These are phyloP conservation scores for Ogataea pilisensis DNA, from an alignment of 805 yeast species.

Conservation along the genomic window DNA sequence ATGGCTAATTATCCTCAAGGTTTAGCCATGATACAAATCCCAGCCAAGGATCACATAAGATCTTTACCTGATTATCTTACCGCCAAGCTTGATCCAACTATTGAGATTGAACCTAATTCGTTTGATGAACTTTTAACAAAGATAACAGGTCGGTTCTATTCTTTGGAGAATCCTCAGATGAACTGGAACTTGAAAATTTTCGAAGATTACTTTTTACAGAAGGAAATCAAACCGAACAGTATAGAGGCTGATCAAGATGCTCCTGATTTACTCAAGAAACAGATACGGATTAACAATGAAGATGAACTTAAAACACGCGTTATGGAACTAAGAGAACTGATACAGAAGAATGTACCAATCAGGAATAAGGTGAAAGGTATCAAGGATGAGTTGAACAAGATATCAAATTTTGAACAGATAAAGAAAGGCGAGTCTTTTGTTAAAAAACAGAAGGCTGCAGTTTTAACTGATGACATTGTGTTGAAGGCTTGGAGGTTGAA, in stretches of 20 bases:
- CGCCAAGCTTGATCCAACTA: constrained; percentile 21
- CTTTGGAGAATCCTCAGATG: constrained; percentile 53
- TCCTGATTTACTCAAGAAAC: constrained; percentile 13
- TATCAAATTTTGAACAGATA: constrained; percentile 19
- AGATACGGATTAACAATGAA: constrained; percentile 13
- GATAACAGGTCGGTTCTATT: constrained; percentile 31
- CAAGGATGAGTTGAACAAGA: constrained; percentile 19
- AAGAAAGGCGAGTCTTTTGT: constrained; percentile 8
- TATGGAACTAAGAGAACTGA: constrained; percentile 10
- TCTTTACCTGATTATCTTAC: constrained; percentile 44
- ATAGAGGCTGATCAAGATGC: constrained; percentile 1
- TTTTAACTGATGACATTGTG: constrained; percentile 36
- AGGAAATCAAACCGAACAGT: constrained; percentile 30
- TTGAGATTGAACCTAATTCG: constrained; percentile 12
- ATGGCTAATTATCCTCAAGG: constrained; percentile 56
- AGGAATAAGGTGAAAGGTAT: constrained; percentile 13
- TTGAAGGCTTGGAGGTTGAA: constrained; percentile 38
- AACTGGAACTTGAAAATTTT: constrained; percentile 63
- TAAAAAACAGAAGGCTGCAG: constrained; percentile 8
- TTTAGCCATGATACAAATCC: constrained; percentile 61
- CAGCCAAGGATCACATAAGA: constrained; percentile 74
- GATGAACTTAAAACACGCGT: constrained; percentile 21
- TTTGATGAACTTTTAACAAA: constrained; percentile 22
- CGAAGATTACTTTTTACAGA: constrained; percentile 63
- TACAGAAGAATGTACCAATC: constrained; percentile 6